Conservation (phyloP, 441 rosid species). For the Populus hybrid region DNA sequence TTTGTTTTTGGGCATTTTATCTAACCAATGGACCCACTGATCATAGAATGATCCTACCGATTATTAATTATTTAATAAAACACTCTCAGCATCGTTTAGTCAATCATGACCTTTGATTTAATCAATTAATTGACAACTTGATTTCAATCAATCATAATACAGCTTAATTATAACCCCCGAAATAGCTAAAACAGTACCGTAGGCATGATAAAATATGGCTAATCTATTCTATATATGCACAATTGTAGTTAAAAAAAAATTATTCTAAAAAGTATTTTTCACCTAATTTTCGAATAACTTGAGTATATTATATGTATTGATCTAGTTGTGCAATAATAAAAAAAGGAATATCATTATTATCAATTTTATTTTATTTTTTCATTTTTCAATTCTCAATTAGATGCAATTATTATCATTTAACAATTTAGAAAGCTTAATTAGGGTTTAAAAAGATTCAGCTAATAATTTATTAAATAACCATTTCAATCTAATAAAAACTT, state of each 20-base stretch:
- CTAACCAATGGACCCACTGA: conserved; percentile 13
- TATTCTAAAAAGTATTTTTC: not conserved
- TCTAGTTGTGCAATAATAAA: not conserved
- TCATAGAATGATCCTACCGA: conserved; percentile 22
- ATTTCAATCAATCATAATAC: no score
- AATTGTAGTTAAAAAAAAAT: no score
- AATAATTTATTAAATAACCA: no score
- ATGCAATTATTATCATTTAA: no score
- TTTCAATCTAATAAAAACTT: no score
- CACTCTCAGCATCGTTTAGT: not conserved
- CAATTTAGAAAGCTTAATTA: no score
- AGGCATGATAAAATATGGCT: no score
- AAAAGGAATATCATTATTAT: no score
- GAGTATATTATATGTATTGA: not conserved
- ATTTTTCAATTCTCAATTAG: no score
- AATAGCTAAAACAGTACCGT: not conserved
- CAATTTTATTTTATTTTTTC: no score
- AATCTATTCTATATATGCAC: no score
- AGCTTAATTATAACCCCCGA: not conserved
- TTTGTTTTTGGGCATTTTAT: conserved; percentile 15
- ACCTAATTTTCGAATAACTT: not conserved
- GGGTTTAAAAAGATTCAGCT: no score
- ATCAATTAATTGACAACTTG: not conserved
- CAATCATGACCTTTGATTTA: conserved; percentile 13
- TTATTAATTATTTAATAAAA: conserved; percentile 23